Base-by-base conservation (phyloP, 225 moss, liverwort and hornwort genomes). In the Marchantia paleacea region DNA sequence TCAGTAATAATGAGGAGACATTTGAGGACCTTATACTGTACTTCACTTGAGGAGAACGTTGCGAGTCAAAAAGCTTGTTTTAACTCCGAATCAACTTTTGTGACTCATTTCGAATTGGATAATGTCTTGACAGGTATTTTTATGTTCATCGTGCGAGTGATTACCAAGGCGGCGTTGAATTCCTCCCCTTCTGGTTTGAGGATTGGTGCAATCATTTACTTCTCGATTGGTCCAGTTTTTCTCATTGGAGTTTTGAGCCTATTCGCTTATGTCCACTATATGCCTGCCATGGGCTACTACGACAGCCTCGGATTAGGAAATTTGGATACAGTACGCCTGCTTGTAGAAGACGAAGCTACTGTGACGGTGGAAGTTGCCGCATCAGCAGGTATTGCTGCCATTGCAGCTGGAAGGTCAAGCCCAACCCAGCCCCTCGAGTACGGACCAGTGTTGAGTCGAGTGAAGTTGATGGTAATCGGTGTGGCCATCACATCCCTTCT, bases 221-320 rank as follows among this genome's bases (percentile, higher is more conserved):
- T 87, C 73, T 52, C 62, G 16, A 1, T 87, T 26, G 79, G 47
- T 39, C 57, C 77, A 11, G 7, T 80, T 12, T 80, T 84, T 72
- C 4, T 75, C 31, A 52, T 80, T 4, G 51, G 76, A 39, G 82
- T 75, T 25, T 52, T 87, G 8, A 79, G 76, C 25, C 53, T 87
- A n/a, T 82, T 84, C 71, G 69, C 80, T n/a, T 87, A 85, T n/a
- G 58, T 87, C 16, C 87, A 87, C 69, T 30, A 71, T 58, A 78
- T 75, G 85, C 87, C 87, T 0, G 80, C 26, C 25, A 85, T 85
- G 77, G 55, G 74, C 26, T 85, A 87, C 52, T 87, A 87, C 60
- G 80, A 80, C 63, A 82, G 82, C 71, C 25, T 87, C 39, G 80
- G 69, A 26, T 76, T 87, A 78, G 87, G 87, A 20, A 78, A 77